phyloP scores from a whole-genome alignment of 2,329 filamentous ascomycete species.

The Allantophomopsis cytisporea region DNA sequence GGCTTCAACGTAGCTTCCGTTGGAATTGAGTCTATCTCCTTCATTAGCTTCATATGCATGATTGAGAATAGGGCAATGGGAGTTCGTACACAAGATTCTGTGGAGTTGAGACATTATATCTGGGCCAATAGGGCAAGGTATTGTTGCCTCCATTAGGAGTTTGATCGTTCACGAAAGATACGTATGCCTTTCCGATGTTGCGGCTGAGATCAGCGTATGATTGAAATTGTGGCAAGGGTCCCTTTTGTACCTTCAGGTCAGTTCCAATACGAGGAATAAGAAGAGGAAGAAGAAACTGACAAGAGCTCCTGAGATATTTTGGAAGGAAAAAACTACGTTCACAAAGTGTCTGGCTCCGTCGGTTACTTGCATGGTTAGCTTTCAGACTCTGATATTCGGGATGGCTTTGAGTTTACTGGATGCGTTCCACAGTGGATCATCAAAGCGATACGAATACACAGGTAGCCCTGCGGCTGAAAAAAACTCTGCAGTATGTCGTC shows the following conservation, averaged over 20 bases:
- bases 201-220: slow-evolving; percentile 16
- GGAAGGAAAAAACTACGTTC: slow-evolving; percentile 35
- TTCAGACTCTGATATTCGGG: too few relatives aligned
- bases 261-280: too few relatives aligned
- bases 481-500: slow-evolving; percentile 29
- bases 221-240: slow-evolving; percentile 27
- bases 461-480: slow-evolving; percentile 19
- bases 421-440: slow-evolving; percentile 29
- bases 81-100: slow-evolving; percentile 24
- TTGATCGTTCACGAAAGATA: slow-evolving; percentile 25
- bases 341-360: slow-evolving; percentile 31
- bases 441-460: slow-evolving; percentile 35
- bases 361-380: slow-evolving; percentile 12
- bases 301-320: slow-evolving; percentile 32
- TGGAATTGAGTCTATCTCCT: slow-evolving; percentile 19
- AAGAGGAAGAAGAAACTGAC: too few relatives aligned
- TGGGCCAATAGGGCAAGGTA: slow-evolving; percentile 25
- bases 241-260: slow-evolving; percentile 5
- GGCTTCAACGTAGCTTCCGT: slow-evolving; percentile 26
- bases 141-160: slow-evolving; percentile 24
- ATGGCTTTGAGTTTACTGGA: too few relatives aligned
- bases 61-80: too few relatives aligned
- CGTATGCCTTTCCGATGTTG: slow-evolving; percentile 4
- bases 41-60: too few relatives aligned
- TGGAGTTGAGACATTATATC: slow-evolving; percentile 22